A percentile compares a stretch with the other conserved stretches of the same genome.
Conservation (phyloP, 495 filamentous ascomycete genomes). For the Trichodelitschia bisporula region DNA sequence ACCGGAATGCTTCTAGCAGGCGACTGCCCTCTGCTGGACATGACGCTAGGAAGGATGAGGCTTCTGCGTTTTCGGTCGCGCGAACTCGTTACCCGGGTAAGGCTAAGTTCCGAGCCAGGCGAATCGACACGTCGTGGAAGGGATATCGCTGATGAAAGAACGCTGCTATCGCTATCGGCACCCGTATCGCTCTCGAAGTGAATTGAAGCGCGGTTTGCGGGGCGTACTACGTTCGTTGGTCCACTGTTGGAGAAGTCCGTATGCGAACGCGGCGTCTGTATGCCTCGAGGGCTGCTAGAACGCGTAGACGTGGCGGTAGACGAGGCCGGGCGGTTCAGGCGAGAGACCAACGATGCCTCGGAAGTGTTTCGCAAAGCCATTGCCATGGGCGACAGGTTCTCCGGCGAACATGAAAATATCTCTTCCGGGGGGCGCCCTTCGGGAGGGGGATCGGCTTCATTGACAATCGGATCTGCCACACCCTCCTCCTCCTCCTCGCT, state of each 20-base stretch:
- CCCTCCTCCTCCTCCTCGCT: constrained; percentile 15
- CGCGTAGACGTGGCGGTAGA: constrained; percentile 43
- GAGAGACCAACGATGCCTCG: constrained; percentile 13
- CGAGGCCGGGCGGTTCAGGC: constrained; percentile 22
- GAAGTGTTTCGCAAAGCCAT: constrained; percentile 26
- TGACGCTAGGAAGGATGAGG: constrained; percentile 46
- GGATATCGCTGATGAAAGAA: constrained; percentile 47
- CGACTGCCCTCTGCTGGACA: constrained; percentile 62
- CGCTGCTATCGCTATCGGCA: constrained; percentile 67
- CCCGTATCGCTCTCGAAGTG: constrained; percentile 54
- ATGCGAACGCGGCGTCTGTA: constrained; percentile 73
- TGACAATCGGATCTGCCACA: constrained; percentile 15
- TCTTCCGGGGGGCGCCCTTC: constrained; percentile 17
- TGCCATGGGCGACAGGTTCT: constrained; percentile 30
- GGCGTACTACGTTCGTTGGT: constrained; percentile 32
- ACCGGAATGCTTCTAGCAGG: constrained; percentile 40
- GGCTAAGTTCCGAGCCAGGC: constrained; percentile 61
- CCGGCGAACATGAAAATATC: constrained; percentile 27
- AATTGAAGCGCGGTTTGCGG: constrained; percentile 44
- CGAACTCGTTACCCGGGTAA: constrained; percentile 42
- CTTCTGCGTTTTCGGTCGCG: constrained; percentile 63
- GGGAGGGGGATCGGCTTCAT: constrained; percentile 11
- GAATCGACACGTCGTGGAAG: constrained; percentile 57
- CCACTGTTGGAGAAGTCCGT: constrained; percentile 25
- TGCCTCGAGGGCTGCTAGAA: constrained; percentile 79